Percentiles rank a stretch among this genome's conserved stretches.
These are phyloP conservation scores for Fistulifera pelliculosa DNA, from an alignment of 108 stramenopile genomes.

Conservation along the genomic window DNA sequence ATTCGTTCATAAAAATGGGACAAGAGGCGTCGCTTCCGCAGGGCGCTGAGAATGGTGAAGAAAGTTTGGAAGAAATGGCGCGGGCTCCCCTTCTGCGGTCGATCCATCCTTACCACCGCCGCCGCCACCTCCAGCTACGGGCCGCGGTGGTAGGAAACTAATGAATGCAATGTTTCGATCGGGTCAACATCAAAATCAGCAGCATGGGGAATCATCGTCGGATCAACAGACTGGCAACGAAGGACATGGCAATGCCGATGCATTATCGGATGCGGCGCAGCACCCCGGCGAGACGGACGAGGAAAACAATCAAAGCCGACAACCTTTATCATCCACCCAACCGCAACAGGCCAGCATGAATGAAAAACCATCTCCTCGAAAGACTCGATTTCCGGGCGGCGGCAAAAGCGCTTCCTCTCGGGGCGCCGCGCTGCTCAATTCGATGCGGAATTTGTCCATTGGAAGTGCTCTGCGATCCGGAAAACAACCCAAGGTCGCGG, in stretches of 20 bases:
- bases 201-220: too few relatives aligned
- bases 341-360: too few relatives aligned
- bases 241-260: not conserved
- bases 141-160: too few relatives aligned
- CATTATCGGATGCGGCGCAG: too few relatives aligned
- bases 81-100: conserved; percentile 25
- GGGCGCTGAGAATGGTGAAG: conserved; percentile 4
- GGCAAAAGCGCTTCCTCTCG: conserved; percentile 1
- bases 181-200: too few relatives aligned
- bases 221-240: too few relatives aligned
- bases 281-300: too few relatives aligned
- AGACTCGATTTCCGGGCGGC: too few relatives aligned
- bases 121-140: not conserved
- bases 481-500: not conserved
- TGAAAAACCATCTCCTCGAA: too few relatives aligned
- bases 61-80: conserved; percentile 17
- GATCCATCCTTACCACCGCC: conserved; percentile 6
- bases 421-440: conserved; percentile 29
- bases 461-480: conserved; percentile 8
- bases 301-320: too few relatives aligned
- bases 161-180: too few relatives aligned
- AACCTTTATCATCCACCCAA: too few relatives aligned
- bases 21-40: conserved; percentile 18
- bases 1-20: conserved; percentile 12
- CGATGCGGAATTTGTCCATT: conserved; percentile 36